Evolutionary conservation across 805 yeast genomes (phyloP).

Genomic region (Starmerella apicola): DNA sequence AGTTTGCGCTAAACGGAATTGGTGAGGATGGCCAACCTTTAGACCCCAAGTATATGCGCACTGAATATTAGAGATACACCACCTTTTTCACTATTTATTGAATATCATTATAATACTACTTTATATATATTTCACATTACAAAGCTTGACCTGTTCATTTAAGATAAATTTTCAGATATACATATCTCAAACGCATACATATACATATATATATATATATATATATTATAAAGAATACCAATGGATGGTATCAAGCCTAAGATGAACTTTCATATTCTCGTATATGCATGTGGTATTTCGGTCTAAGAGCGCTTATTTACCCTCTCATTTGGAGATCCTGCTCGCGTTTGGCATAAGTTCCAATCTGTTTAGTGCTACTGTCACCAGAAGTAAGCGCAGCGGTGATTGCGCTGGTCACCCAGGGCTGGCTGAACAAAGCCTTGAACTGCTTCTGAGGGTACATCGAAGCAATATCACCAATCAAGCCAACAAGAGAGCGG

Average conservation of each 20-base stretch:
- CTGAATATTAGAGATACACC: neutral
- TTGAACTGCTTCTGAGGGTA: slow-evolving; percentile 66
- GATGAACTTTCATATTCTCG: too few species aligned
- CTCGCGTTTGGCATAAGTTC: slow-evolving; percentile 94
- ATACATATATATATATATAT: too few species aligned
- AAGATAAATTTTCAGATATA: too few species aligned
- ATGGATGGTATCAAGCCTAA: too few species aligned
- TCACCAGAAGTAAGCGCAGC: slow-evolving; percentile 54
- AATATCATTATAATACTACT: too few species aligned
- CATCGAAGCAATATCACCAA: slow-evolving; percentile 88
- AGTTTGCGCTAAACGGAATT: slow-evolving; percentile 40
- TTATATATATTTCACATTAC: neutral
- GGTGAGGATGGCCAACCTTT: slow-evolving; percentile 55
- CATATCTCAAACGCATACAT: too few species aligned
- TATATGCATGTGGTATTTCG: too few species aligned
- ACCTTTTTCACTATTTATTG: too few species aligned
- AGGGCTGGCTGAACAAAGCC: slow-evolving; percentile 51
- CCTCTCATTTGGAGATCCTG: slow-evolving; percentile 40
- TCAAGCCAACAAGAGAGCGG: slow-evolving; percentile 74
- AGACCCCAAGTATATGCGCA: slow-evolving; percentile 48
- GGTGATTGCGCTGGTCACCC: slow-evolving; percentile 71
- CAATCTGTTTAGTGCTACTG: slow-evolving; percentile 72
- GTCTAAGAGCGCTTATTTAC: too few species aligned
- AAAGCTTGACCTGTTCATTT: neutral
- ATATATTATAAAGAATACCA: too few species aligned